These are phyloP conservation scores for Xylaria castorea DNA, from an alignment of 495 filamentous ascomycete genomes.

Conservation along the genomic window DNA sequence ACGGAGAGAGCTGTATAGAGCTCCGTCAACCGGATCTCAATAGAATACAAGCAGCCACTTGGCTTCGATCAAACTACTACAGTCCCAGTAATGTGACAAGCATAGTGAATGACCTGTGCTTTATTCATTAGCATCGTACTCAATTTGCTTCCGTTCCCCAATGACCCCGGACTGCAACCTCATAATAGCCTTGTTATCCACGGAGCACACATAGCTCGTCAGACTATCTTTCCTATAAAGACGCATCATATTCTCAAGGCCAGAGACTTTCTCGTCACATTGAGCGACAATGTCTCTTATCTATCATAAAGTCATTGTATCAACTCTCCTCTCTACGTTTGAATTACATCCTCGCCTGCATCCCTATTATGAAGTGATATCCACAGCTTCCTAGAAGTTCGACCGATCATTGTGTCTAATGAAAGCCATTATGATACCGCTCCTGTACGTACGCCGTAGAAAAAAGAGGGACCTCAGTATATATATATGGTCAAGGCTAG, in stretches of 20 bases:
- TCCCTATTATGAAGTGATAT: neutral
- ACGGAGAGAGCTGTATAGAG: constrained; percentile 37
- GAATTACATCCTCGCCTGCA: neutral
- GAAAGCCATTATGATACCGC: neutral
- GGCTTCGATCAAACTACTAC: constrained; percentile 4
- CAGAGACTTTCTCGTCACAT: neutral
- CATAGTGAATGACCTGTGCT: neutral
- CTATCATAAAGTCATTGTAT: neutral
- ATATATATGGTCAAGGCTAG: neutral
- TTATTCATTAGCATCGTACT: neutral
- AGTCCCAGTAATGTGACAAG: neutral
- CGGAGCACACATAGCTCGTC: neutral
- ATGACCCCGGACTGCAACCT: neutral
- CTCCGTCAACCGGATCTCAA: constrained; percentile 46
- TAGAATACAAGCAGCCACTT: constrained; percentile 28
- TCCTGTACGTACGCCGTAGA: neutral
- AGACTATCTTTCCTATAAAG: neutral
- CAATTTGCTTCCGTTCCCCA: neutral
- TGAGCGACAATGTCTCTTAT: neutral
- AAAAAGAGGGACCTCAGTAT: neutral
- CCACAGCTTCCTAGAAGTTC: neutral
- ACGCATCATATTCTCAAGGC: neutral
- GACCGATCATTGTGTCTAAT: neutral
- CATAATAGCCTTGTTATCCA: neutral
- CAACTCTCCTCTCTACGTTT: neutral